Conservation (phyloP, 1,284 basidiomycete genomes). For the Cutaneotrichosporon cutaneum region DNA sequence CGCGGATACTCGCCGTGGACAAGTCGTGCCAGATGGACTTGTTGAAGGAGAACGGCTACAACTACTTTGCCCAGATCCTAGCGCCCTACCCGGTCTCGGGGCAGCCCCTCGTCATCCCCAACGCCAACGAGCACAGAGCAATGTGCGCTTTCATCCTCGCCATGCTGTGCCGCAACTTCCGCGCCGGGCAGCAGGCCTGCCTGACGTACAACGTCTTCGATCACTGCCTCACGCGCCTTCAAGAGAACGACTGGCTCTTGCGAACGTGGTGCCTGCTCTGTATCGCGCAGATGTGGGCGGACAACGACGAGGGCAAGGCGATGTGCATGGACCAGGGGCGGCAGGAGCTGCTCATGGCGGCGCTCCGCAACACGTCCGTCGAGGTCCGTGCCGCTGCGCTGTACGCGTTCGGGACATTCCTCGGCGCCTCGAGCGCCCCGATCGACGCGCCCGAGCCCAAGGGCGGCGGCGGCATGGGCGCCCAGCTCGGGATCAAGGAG, state of each 20-base stretch:
- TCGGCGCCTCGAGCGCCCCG: conserved; percentile 74
- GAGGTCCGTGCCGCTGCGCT: conserved; percentile 90
- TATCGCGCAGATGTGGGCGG: conserved; percentile 89
- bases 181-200: conserved; percentile 81
- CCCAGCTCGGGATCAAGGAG: conserved; percentile 72
- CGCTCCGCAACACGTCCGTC: conserved; percentile 83
- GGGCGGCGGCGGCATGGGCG: conserved; percentile 82
- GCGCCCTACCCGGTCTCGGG: conserved; percentile 53
- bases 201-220: conserved; percentile 84
- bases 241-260: conserved; percentile 84
- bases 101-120: conserved; percentile 66
- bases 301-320: conserved; percentile 88
- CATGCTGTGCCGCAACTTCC: conserved; percentile 86
- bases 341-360: conserved; percentile 79
- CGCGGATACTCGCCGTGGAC: conserved; percentile 93
- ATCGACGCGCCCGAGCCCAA: conserved; percentile 64
- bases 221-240: conserved; percentile 76
- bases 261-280: conserved; percentile 93
- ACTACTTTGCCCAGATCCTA: conserved; percentile 82
- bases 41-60: conserved; percentile 78
- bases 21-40: conserved; percentile 88
- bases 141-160: conserved; percentile 98
- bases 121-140: conserved; percentile 92
- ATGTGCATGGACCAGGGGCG: conserved; percentile 71
- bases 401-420: conserved; percentile 88